phyloP scores from a whole-genome alignment of 2,329 filamentous ascomycete genomes.

The Mollisia scopiformis region DNA sequence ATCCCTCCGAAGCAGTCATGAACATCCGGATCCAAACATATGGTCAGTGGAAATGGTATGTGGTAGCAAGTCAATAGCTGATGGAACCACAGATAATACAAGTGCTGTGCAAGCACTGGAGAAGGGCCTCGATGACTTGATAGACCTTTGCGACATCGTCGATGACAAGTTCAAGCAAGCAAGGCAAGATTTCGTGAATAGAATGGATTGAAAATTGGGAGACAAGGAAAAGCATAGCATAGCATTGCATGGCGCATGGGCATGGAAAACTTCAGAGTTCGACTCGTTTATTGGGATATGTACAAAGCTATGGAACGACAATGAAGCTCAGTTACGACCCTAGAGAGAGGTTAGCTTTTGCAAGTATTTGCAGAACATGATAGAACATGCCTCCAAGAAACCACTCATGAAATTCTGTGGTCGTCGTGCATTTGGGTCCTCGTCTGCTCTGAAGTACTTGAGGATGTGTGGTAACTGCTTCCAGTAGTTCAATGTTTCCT shows the following conservation, averaged over 20 bases:
- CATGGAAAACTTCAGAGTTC: constrained; percentile 27
- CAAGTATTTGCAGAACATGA: background rate
- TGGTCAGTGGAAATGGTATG: constrained; percentile 59
- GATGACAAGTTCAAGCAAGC: constrained; percentile 83
- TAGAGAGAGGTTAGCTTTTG: constrained; percentile 24
- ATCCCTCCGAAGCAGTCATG: constrained; percentile 96
- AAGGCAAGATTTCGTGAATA: constrained; percentile 55
- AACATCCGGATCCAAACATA: constrained; percentile 97
- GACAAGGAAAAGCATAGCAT: background rate
- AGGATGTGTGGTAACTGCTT: constrained; percentile 95
- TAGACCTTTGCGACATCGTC: constrained; percentile 91
- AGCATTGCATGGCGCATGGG: constrained; percentile 35
- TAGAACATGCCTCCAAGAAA: constrained; percentile 75
- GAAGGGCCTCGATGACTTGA: constrained; percentile 86
- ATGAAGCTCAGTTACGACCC: constrained; percentile 36
- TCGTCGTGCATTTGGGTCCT: constrained; percentile 73
- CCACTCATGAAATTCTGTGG: constrained; percentile 91
- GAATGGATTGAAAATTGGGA: constrained; percentile 18
- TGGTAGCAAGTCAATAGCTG: constrained; percentile 7
- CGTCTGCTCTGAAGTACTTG: constrained; percentile 93
- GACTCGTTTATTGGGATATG: constrained; percentile 35
- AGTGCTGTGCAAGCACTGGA: constrained; percentile 84
- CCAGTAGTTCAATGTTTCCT: constrained; percentile 99
- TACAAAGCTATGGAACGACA: constrained; percentile 34
- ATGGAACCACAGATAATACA: constrained; percentile 64